A percentile compares a stretch with the other conserved stretches of the same genome.
Conservation (phyloP, 805 yeast genomes). For the Starmerella apis region DNA sequence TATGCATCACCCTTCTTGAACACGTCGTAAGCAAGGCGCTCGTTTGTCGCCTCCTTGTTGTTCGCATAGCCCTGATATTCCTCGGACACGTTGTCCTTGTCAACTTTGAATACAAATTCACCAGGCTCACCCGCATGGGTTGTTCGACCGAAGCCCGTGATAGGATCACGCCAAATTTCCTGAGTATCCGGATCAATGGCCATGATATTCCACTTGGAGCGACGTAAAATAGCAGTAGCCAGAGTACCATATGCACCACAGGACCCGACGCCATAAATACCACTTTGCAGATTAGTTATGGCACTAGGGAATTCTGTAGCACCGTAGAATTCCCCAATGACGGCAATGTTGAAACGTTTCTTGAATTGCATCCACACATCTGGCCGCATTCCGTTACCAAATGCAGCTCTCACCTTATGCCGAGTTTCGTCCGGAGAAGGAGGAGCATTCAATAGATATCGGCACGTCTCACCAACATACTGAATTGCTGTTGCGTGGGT, state of each 20-base stretch:
- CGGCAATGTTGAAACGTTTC: conserved; percentile 58
- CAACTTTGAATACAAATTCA: conserved; percentile 71
- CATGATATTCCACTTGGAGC: conserved; percentile 47
- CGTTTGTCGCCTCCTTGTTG: conserved; percentile 64
- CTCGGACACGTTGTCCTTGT: conserved; percentile 50
- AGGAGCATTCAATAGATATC: conserved; percentile 64
- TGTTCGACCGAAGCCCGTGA: conserved; percentile 48
- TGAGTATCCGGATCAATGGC: conserved; percentile 73
- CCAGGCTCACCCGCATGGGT: conserved; percentile 65
- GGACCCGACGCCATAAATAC: conserved; percentile 77
- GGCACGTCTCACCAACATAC: conserved; percentile 90
- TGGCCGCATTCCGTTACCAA: conserved; percentile 81
- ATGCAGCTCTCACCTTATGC: conserved; percentile 59
- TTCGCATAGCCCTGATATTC: conserved; percentile 87
- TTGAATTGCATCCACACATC: conserved; percentile 84
- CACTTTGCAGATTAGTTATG: conserved; percentile 65
- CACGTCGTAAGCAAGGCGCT: conserved; percentile 64
- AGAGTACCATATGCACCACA: conserved; percentile 62
- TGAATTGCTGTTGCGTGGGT: conserved; percentile 70
- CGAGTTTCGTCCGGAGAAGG: conserved; percentile 48
- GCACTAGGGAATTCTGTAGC: conserved; percentile 90
- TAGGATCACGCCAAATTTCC: conserved; percentile 56
- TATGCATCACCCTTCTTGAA: conserved; percentile 82
- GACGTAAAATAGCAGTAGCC: conserved; percentile 36
- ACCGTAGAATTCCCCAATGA: conserved; percentile 84